A percentile compares a stretch with the other conserved stretches of the same genome.
phyloP scores from a whole-genome alignment of 75 land plant species.

The Azolla pinnata region DNA sequence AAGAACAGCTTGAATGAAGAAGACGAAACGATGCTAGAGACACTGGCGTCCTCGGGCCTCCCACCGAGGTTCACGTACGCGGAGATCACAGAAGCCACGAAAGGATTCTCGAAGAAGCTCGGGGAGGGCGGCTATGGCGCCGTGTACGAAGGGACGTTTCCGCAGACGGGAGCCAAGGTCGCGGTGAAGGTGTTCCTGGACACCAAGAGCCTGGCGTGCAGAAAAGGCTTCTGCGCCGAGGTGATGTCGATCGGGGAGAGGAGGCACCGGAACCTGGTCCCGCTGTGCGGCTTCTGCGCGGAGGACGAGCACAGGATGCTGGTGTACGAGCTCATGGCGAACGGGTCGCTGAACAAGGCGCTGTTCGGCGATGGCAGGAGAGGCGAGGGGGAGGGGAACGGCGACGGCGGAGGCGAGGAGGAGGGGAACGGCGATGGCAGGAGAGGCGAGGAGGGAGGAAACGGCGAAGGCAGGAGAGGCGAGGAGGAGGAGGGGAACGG shows the following conservation, averaged over 20 bases:
- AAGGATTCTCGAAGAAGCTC: conserved; percentile 29
- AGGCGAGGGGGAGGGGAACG: conserved; percentile 6
- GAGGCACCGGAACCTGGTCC: conserved; percentile 7
- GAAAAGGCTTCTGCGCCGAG: conserved; percentile 8
- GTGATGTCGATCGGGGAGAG: neutral
- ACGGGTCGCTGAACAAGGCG: conserved; percentile 4
- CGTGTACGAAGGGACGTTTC: conserved; percentile 25
- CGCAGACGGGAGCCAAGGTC: conserved; percentile 2
- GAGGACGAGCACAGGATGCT: conserved; percentile 9
- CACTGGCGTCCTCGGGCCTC: neutral
- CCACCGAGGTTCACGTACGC: conserved; percentile 25
- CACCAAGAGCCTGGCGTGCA: neutral
- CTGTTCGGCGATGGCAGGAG: conserved; percentile 9
- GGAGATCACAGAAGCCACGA: conserved; percentile 29
- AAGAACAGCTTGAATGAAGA: too few relatives aligned
- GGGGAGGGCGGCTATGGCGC: conserved; percentile 28
- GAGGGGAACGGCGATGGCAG: neutral
- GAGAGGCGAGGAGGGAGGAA: neutral
- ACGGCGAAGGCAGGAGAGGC: neutral
- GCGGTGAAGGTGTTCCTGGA: conserved; percentile 4
- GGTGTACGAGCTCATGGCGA: conserved; percentile 9
- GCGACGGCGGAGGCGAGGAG: neutral
- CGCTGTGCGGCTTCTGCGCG: conserved; percentile 28
- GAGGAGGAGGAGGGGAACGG: neutral
- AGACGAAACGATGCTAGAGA: neutral